phyloP scores from a whole-genome alignment of 108 stramenopile genomes.

The Pseudonitzschia pungens region DNA sequence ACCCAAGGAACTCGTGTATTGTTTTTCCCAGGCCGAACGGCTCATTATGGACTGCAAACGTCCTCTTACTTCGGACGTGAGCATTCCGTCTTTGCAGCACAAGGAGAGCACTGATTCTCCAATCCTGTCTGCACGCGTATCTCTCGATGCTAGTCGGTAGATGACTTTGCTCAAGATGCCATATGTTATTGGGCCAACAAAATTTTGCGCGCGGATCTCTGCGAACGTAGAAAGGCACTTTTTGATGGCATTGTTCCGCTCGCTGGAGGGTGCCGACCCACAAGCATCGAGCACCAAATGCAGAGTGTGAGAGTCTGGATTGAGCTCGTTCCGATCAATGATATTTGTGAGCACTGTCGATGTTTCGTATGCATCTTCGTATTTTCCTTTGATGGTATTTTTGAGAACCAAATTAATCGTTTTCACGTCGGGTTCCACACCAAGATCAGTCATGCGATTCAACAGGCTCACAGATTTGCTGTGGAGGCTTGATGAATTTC shows the following conservation, averaged over 20 bases:
- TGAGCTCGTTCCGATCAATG: constrained; percentile 2
- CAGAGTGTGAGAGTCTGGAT: constrained; percentile 25
- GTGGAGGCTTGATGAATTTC: background rate
- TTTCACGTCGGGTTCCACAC: constrained; percentile 27
- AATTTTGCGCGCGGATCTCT: constrained; percentile 28
- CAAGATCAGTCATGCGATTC: constrained; percentile 22
- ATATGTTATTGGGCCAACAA: constrained; percentile 24
- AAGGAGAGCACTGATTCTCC: constrained; percentile 13
- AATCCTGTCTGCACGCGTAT: constrained; percentile 28
- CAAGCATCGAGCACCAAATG: constrained; percentile 29
- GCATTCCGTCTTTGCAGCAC: constrained; percentile 38
- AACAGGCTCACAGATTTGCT: constrained; percentile 19
- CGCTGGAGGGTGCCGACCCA: constrained; percentile 10
- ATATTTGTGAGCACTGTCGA: constrained; percentile 5
- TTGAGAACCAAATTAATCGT: constrained; percentile 28
- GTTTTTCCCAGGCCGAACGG: constrained; percentile 18
- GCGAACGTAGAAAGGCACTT: constrained; percentile 25
- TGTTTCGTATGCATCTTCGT: constrained; percentile 9
- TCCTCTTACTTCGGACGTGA: constrained; percentile 19
- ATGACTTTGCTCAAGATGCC: constrained; percentile 28
- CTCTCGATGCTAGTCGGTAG: constrained; percentile 17
- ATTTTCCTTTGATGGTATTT: constrained; percentile 21
- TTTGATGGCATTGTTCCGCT: constrained; percentile 26
- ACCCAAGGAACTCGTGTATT: constrained; percentile 14
- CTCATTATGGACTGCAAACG: constrained; percentile 24